A percentile compares a stretch with the other conserved stretches of the same genome.
Evolutionary conservation across 371 early-diverging fungal species (phyloP).

Genomic region (Rhizopus arrhizus): DNA sequence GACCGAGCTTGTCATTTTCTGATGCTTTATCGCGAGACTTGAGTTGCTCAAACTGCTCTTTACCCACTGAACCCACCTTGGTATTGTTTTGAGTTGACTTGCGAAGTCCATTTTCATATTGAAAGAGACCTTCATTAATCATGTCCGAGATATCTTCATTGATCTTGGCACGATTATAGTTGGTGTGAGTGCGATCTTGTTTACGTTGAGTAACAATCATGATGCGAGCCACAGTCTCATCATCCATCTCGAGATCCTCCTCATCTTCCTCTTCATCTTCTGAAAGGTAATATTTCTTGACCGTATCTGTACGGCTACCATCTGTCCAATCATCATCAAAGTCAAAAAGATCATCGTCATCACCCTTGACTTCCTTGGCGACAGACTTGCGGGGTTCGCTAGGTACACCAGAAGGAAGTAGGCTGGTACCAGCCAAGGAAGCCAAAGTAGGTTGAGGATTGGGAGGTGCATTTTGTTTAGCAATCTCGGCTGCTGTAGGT

Average conservation of each 20-base stretch:
- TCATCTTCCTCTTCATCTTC: slow-evolving; percentile 69
- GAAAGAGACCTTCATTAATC: slow-evolving; percentile 93
- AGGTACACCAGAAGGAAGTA: slow-evolving; percentile 29
- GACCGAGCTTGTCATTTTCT: slow-evolving; percentile 25
- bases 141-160: slow-evolving; percentile 89
- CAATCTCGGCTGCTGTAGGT: slow-evolving; percentile 35
- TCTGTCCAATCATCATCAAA: slow-evolving; percentile 75
- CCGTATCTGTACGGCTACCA: slow-evolving; percentile 58
- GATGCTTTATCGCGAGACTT: slow-evolving; percentile 21
- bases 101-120: slow-evolving; percentile 82
- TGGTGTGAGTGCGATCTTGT: slow-evolving; percentile 70
- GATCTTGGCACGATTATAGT: slow-evolving; percentile 80
- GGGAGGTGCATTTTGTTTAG: slow-evolving; percentile 30
- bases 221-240: slow-evolving; percentile 84
- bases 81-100: slow-evolving; percentile 31
- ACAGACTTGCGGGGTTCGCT: slow-evolving; percentile 32
- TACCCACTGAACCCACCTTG: slow-evolving; percentile 72
- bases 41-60: slow-evolving; percentile 66
- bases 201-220: slow-evolving; percentile 91
- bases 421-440: slow-evolving; percentile 45
- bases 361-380: slow-evolving; percentile 29
- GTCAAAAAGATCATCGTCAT: slow-evolving; percentile 76
- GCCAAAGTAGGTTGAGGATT: slow-evolving; percentile 40
- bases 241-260: slow-evolving; percentile 76
- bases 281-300: slow-evolving; percentile 68